Evolutionary conservation across 192 early-diverging fungal species (phyloP), one percentile per base, ranked within the genome.

Genomic region (Chytriomyces confervae): DNA sequence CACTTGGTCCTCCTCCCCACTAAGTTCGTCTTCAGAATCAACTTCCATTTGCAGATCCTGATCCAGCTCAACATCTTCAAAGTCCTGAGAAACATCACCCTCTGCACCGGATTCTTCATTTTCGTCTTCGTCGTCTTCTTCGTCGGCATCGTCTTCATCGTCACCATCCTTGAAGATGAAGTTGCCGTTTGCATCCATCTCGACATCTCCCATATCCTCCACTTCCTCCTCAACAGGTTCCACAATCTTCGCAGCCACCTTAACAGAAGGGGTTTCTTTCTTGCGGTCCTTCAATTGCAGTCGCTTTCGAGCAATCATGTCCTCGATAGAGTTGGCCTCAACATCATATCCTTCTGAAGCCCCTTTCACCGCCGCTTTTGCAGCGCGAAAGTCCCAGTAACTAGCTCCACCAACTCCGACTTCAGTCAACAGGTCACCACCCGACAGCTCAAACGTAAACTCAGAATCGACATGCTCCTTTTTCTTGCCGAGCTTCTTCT

Each of bases 371-470:
- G 91, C 91, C 5, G 89, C 92, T 66, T 93, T 85, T 27, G 94
- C 95, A 61, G 88, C 86, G 10, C 89, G 89, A 72, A 97, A 96
- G 77, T 97, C 95, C 88, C 94, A 92, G 6, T 89, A 85, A 5
- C 53, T 57, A 1, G 16, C 53, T 77, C 93, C 86, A 7, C 83
- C 84, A n/a, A 84, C 80, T 11, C 86, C 83, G 72, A 88, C 83
- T 61, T 84, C 71, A 5, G 64, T 23, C 13, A 50, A 44, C 45
- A 76, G 74, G 47, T 76, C 74, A 66, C 91, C 93, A 62, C 91
- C 90, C 44, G 94, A 93, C 43, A 92, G 78, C 70, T 93, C 91
- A 66, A 97, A 92, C 6, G 90, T 87, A 71, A 97, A 97, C 20
- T 83, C 90, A 9, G 89, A 85, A 70, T 94, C 91, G 57, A 95